These are phyloP conservation scores for Sicyos edulis DNA, from an alignment of 306 rosid species.

Conservation along the genomic window DNA sequence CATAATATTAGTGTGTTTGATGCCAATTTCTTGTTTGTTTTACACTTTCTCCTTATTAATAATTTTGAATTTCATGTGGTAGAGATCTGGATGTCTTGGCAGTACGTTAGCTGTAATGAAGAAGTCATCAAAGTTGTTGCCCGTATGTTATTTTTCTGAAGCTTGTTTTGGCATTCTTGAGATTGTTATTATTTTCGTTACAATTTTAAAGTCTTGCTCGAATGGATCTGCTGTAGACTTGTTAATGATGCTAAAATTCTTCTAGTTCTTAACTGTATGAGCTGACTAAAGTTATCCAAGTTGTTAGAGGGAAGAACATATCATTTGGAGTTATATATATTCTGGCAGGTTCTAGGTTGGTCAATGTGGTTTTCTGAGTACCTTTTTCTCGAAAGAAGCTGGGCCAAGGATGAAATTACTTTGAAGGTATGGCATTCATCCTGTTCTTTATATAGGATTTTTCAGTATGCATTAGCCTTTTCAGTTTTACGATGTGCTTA, in stretches of 20 bases:
- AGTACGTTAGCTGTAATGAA: constrained; percentile 90
- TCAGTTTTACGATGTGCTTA: background rate
- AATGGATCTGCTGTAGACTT: background rate
- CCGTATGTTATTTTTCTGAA: constrained; percentile 46
- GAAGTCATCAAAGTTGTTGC: constrained; percentile 77
- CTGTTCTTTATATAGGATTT: constrained; percentile 1
- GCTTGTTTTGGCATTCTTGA: background rate
- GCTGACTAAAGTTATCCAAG: background rate
- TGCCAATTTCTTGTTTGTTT: constrained; percentile 13
- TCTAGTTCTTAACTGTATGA: background rate
- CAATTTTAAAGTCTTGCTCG: background rate
- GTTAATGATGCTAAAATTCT: background rate
- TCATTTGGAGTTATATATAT: constrained; percentile 20
- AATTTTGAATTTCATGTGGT: constrained; percentile 29
- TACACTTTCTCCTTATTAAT: constrained; percentile 26
- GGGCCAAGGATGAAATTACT: constrained; percentile 93
- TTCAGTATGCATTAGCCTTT: background rate
- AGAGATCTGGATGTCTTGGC: constrained; percentile 93
- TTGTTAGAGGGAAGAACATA: constrained; percentile 1
- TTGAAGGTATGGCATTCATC: constrained; percentile 49
- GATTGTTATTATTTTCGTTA: background rate
- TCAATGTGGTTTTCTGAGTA: constrained; percentile 98
- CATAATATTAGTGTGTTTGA: constrained; percentile 14
- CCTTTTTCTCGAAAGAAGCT: constrained; percentile 85
- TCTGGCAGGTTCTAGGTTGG: constrained; percentile 87